Evolutionary conservation across 257 asterid genomes (phyloP).

Genomic region (Nicotiana tabacum): DNA sequence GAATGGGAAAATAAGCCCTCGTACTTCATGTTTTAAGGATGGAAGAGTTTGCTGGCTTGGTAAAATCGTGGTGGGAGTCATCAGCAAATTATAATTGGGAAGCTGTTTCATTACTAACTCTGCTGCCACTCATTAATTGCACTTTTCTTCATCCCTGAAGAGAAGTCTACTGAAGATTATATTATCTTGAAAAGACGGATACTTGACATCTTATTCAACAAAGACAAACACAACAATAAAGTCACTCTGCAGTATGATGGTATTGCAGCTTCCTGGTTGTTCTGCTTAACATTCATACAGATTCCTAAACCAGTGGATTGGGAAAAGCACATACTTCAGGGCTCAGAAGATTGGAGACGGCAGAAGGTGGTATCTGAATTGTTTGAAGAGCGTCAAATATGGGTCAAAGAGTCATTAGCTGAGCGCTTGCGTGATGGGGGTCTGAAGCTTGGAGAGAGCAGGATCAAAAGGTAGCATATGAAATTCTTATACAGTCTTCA

Average conservation of each 20-base stretch:
- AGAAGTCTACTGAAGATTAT: not conserved
- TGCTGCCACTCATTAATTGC: not conserved
- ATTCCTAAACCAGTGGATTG: constrained; percentile 86
- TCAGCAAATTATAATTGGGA: not conserved
- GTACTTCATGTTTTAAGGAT: not conserved
- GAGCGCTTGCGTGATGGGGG: constrained; percentile 63
- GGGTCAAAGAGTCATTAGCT: constrained; percentile 66
- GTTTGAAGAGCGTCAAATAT: constrained; percentile 85
- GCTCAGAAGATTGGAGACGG: constrained; percentile 70
- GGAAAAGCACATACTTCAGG: constrained; percentile 60
- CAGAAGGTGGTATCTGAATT: constrained; percentile 66
- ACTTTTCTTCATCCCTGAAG: not conserved
- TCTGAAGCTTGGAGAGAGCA: constrained; percentile 34
- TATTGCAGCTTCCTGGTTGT: constrained; percentile 3
- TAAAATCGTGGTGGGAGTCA: not conserved
- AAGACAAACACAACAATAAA: not conserved
- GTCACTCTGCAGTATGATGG: not conserved
- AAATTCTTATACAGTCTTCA: not conserved
- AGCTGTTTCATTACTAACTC: not conserved
- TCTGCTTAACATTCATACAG: constrained; percentile 78
- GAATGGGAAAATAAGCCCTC: too few species aligned
- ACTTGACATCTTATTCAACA: not conserved
- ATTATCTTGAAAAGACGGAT: constrained; percentile 1
- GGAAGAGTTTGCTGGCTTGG: not conserved
- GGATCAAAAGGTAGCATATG: constrained; percentile 60